These are phyloP conservation scores for Trichoderma atrobrunneum DNA, from an alignment of 2,329 filamentous ascomycete species.

Conservation along the genomic window DNA sequence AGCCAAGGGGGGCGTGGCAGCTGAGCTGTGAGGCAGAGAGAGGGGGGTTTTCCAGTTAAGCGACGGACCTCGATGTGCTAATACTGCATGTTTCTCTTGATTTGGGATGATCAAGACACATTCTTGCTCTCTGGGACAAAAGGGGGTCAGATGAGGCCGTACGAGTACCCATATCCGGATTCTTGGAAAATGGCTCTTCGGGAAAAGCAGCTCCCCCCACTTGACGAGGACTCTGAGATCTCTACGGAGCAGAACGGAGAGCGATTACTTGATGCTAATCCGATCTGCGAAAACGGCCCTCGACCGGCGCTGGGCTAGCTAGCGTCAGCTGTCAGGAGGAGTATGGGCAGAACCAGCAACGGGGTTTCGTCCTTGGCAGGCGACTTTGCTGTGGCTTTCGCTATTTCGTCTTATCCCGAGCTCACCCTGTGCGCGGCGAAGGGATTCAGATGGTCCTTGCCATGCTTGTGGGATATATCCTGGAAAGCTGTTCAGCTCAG, in stretches of 20 bases:
- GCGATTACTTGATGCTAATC: background rate
- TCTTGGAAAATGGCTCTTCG: background rate
- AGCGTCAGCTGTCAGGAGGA: background rate
- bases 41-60: background rate
- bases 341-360: background rate
- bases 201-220: constrained; percentile 4
- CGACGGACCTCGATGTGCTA: background rate
- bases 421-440: background rate
- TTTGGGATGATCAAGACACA: background rate
- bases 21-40: background rate
- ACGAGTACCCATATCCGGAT: background rate
- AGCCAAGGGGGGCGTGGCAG: background rate
- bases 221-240: background rate
- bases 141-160: background rate
- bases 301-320: background rate
- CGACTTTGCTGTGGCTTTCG: background rate
- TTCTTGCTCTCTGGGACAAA: background rate
- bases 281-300: background rate
- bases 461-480: background rate
- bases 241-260: background rate
- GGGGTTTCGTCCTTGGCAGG: background rate
- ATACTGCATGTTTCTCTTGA: background rate
- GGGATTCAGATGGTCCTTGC: background rate
- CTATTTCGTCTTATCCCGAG: background rate
- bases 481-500: background rate